Evolutionary conservation across 352 stramenopile species (phyloP).

Genomic region (Phytophthora cryptogea): DNA sequence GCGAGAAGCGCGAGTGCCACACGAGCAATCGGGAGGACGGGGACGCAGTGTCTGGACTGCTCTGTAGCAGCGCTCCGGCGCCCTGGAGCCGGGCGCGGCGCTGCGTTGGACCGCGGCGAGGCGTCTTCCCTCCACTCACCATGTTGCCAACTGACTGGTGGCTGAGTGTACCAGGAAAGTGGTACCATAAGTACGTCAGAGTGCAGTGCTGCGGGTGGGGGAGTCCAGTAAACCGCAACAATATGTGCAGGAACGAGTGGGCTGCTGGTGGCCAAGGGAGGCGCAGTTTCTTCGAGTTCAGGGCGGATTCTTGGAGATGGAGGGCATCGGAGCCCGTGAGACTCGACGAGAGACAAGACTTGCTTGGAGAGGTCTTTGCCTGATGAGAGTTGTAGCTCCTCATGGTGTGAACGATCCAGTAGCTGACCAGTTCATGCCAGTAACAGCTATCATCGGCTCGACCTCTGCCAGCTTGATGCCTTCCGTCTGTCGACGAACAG

Average conservation of each 20-base stretch:
- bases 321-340: conserved; percentile 17
- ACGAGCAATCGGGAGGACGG: conserved; percentile 52
- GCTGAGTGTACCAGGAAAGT: not conserved
- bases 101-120: conserved; percentile 28
- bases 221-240: conserved; percentile 29
- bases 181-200: conserved; percentile 9
- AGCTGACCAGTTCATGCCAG: not conserved
- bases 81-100: conserved; percentile 27
- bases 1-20: conserved; percentile 62
- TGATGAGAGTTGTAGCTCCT: not conserved
- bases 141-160: conserved; percentile 28
- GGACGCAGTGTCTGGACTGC: conserved; percentile 17
- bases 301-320: conserved; percentile 4
- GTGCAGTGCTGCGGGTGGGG: conserved; percentile 17
- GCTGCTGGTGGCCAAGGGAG: conserved; percentile 8
- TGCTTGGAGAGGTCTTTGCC: too few relatives aligned
- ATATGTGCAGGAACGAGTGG: conserved; percentile 3
- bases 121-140: conserved; percentile 71
- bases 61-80: conserved; percentile 13
- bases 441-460: not conserved
- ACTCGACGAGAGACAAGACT: conserved; percentile 3
- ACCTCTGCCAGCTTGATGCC: conserved; percentile 2
- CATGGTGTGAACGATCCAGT: not conserved
- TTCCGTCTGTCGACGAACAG: conserved; percentile 14
- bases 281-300: conserved; percentile 2